These are phyloP conservation scores for Chlorella ohadii DNA, from an alignment of 139 green algal genomes.

Conservation along the genomic window DNA sequence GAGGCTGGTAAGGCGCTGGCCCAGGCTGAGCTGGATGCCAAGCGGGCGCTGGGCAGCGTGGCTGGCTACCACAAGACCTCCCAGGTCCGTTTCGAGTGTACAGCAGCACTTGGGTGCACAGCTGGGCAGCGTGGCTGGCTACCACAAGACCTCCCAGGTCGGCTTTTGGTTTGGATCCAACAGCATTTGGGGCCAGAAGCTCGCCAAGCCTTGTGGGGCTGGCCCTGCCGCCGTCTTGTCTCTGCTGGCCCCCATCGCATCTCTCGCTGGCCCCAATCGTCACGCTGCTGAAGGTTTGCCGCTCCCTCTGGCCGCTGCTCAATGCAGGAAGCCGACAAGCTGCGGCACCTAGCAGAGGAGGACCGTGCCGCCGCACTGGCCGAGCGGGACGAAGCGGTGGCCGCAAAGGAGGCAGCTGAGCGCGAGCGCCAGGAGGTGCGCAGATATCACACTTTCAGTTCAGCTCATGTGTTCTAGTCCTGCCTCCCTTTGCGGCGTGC, in stretches of 20 bases:
- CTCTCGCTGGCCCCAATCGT: too few species aligned
- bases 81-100: neutral
- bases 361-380: constrained; percentile 11
- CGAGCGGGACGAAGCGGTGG: neutral
- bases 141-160: constrained; percentile 21
- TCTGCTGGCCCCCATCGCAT: too few species aligned
- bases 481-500: too few species aligned
- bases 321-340: constrained; percentile 9
- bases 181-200: too few species aligned
- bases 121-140: neutral
- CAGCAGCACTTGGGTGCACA: too few species aligned
- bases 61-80: constrained; percentile 10
- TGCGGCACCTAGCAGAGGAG: constrained; percentile 19
- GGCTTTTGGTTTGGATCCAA: too few species aligned
- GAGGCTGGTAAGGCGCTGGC: neutral
- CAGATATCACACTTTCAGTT: too few species aligned
- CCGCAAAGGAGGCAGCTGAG: neutral
- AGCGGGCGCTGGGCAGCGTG: constrained; percentile 5
- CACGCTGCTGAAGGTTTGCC: too few species aligned
- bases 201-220: too few species aligned
- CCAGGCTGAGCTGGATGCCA: constrained; percentile 24
- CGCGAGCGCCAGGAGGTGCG: constrained; percentile 2
- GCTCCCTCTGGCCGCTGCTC: neutral
- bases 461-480: too few species aligned
- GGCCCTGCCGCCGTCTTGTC: too few species aligned